These are phyloP conservation scores for Gaultheria prostrata DNA, from an alignment of 148 eudicot species.

Conservation along the genomic window DNA sequence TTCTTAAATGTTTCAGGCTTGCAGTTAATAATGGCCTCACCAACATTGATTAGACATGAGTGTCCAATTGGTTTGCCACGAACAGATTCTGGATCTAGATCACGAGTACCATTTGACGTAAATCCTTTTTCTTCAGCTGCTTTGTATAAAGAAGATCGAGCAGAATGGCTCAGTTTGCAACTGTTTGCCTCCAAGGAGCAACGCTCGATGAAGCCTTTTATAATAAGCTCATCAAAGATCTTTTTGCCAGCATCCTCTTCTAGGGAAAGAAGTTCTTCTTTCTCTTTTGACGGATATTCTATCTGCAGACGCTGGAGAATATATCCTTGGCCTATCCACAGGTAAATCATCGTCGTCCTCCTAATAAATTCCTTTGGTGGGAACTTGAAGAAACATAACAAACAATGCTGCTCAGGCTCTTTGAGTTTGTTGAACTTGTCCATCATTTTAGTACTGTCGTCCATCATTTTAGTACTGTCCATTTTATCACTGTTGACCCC, in stretches of 20 bases:
- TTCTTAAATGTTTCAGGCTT: slow-evolving; percentile 23
- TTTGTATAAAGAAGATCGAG: neutral
- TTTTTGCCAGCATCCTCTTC: slow-evolving; percentile 1
- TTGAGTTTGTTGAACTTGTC: too few relatives aligned
- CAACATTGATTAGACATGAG: slow-evolving; percentile 24
- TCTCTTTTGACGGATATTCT: too few relatives aligned
- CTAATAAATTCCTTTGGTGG: neutral
- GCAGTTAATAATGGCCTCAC: slow-evolving; percentile 25
- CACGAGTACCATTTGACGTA: neutral
- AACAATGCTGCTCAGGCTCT: too few relatives aligned
- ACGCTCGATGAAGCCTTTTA: slow-evolving; percentile 26
- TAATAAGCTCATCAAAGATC: slow-evolving; percentile 17
- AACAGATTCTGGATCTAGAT: too few relatives aligned
- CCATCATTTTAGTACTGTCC: too few relatives aligned
- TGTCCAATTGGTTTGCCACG: too few relatives aligned
- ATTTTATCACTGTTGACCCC: too few relatives aligned
- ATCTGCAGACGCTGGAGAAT: neutral
- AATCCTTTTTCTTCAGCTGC: too few relatives aligned
- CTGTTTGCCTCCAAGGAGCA: neutral
- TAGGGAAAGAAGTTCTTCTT: too few relatives aligned
- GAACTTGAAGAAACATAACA: neutral
- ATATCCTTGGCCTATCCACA: neutral
- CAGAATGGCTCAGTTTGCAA: neutral
- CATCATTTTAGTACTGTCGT: too few relatives aligned
- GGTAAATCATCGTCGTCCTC: neutral